Evolutionary conservation across 768 basidiomycete genomes (phyloP), one percentile per base, ranked within the genome.

Genomic region (Auricularia cornea): DNA sequence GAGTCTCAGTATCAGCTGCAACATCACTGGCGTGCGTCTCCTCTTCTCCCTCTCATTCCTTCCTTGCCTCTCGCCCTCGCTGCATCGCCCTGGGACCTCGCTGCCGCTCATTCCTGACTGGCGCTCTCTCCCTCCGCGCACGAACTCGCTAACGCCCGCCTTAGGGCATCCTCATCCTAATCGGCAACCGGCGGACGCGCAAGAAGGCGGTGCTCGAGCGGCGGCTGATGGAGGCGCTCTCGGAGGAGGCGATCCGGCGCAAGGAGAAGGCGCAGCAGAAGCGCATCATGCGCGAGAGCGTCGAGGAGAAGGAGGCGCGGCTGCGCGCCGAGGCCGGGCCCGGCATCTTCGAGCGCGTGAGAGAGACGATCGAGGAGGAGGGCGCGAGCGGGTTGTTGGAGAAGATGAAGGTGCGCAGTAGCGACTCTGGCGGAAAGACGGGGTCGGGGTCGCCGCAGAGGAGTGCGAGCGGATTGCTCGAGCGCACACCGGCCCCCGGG

Each of bases 231-330:
- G 54, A 57, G 28, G 54, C 54, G 23, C 54, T 57, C 4, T 29
- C 28, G 18, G 54, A 57, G 28, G 54, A 57, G 54, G 54, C 54
- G 26, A 57, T 57, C 28, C 54, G 54, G 23, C 54, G 54, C 54
- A 57, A 57, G 54, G 54, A 57, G 54, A 26, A 29, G 26, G 28
- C 6, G 54, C 6, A 57, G 28, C 54, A 26, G 18, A 57, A 57
- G 54, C 54, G 30, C 26, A 57, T 57, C 20, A 57, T 57, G 54
- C 54, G 26, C 54, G 54, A 57, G 54, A 29, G 26, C 4, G 28
- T 57, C 28, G 54, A 57, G 54, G 28, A 57, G 28, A 57, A 57
- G 54, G 54, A 57, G 54, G 54, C 54, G 54, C 54, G 54, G 26
- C 28, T 57, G 28, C 16, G 26, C 2, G 54, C 54, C 3, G 54